Base-by-base conservation (phyloP, 441 rosid species). In the Adansonia gregorii region DNA sequence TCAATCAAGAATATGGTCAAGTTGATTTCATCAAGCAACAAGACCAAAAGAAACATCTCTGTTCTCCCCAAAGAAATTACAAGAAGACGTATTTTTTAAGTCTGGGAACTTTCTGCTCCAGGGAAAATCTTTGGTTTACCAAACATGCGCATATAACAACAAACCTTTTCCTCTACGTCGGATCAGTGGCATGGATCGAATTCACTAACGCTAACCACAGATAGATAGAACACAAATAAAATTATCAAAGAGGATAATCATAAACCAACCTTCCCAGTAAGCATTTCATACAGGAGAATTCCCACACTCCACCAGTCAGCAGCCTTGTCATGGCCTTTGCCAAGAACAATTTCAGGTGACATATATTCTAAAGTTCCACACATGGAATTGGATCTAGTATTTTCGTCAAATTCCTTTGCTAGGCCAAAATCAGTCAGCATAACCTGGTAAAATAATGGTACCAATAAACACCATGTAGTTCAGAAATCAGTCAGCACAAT, bases 241-340 rank as follows among this genome's bases (percentile, higher is more conserved):
- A 22, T 22, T 49, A 68, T 46, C 39, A 11, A 12, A 46, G 22
- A 9, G 17, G 31, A 68, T 20, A 31, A 68, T 68, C 27, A 48
- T 69, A 27, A 7, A 65, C 45, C 77, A 72, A 94, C 98, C 97
- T 94, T 84, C 71, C 94, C 98, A 6, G 97, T 96, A 55, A 94
- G 97, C 98, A 96, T 96, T 87, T 96, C 99, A 85, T 86, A 93
- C 52, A 94, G 76, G 55, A 96, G 86, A 84, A 93, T 84, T 52
- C 99, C 99, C 22, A 92, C 94, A 69, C 99, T 96, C 99, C 98
- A 96, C 98, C 99, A 94, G 80, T 96, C 99, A 11, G 99, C 97
- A 74, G 98, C 93, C 80, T 96, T 94, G 82, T 96, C 92, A 85
- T 94, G 98, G 45, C 98, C 99, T 72, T 85, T 94, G 14, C 99